Evolutionary conservation across 2,329 filamentous ascomycete species (phyloP).

Genomic region (Verticillium dahliae): DNA sequence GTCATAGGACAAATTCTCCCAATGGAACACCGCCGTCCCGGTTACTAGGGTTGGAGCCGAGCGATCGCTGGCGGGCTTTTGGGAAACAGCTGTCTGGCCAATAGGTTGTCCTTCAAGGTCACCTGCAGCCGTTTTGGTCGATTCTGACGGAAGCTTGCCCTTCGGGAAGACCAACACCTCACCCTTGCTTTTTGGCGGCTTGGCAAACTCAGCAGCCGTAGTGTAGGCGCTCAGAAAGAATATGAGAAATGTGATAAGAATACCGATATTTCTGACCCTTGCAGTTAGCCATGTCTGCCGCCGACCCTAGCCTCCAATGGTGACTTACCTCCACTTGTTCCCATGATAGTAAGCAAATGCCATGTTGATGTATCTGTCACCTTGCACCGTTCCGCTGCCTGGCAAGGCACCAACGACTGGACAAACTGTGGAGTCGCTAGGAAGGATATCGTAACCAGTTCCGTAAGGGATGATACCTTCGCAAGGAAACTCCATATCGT

Average conservation of each 20-base stretch:
- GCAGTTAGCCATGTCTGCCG: neutral
- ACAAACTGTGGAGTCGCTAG: neutral
- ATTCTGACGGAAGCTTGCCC: conserved; percentile 48
- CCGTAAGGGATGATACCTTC: neutral
- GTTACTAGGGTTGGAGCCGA: conserved; percentile 1
- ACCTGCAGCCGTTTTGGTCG: conserved; percentile 44
- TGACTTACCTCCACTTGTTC: conserved; percentile 3
- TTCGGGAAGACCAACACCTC: conserved; percentile 51
- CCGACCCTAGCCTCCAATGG: conserved; percentile 8
- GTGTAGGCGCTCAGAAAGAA: conserved; percentile 49
- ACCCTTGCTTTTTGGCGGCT: conserved; percentile 37
- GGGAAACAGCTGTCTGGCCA: conserved; percentile 13
- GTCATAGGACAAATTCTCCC: conserved; percentile 58
- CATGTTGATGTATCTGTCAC: neutral
- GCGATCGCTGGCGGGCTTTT: conserved; percentile 10
- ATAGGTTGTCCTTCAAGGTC: conserved; percentile 16
- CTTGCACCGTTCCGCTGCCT: neutral
- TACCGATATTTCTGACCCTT: conserved; percentile 43
- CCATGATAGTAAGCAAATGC: conserved; percentile 1
- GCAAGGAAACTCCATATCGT: conserved; percentile 27
- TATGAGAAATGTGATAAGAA: conserved; percentile 47
- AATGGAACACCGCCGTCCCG: conserved; percentile 62
- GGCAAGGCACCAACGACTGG: conserved; percentile 1
- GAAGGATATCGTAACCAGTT: neutral
- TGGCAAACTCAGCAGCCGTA: conserved; percentile 41